Base-by-base conservation (phyloP, 768 basidiomycete species). In the Boletus patriciae region DNA sequence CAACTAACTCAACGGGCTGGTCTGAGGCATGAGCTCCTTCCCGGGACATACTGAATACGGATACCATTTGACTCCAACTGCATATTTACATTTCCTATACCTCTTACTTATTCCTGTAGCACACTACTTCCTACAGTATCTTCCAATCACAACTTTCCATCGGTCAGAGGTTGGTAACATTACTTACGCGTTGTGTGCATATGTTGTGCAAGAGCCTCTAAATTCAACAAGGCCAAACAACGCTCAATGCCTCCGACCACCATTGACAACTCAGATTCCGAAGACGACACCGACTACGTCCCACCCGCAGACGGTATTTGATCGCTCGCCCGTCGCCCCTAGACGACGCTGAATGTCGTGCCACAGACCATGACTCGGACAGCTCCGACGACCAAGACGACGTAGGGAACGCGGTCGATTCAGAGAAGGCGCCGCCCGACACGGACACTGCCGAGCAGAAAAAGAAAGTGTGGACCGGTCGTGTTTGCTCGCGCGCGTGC, bases 221-320 rank as follows among this genome's bases (percentile, higher is more conserved):
- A 60, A 58, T 63, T 61, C 61, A 71, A 71, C 62, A 73, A 53
- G 6, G 41, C 57, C 61, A 71, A 71, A 71, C 57, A 71, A 58
- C 13, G 18, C 48, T 50, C 57, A 68, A 29, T 62, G 61, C 47
- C 50, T 57, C 54, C 50, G 1, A 31, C 60, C 59, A 63, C 47
- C 57, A 25, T 25, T 25, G 25, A 25, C 25, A 61, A 78, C 54
- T 82, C 82, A 4, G 87, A 87, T 63, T 85, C 84, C 23, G 87
- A 87, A 63, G 82, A 86, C 57, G 77, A 76, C n/a, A 18, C 44
- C 18, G 89, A 91, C 69, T 90, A 87, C 53, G 76, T 84, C 18
- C 89, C 87, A 19, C 74, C 77, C 21, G 73, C 64, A 25, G 73
- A 79, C n/a, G 72, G 73, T 81, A 58, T 52, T 52, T 52, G 23